Conservation (phyloP, 2,329 filamentous ascomycete species). For the Aspergillus hiratsukae region DNA sequence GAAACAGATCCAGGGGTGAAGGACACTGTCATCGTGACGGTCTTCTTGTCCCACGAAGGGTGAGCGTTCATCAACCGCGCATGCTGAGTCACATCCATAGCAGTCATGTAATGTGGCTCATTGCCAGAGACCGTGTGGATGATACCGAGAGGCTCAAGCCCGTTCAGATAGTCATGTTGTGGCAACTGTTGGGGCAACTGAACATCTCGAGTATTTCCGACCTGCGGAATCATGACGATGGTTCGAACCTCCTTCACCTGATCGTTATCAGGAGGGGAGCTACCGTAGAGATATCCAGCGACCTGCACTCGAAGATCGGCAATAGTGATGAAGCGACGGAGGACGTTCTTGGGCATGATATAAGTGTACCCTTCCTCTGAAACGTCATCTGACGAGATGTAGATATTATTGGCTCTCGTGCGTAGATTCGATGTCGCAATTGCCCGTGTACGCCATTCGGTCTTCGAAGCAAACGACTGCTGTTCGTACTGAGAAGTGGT, state of each 20-base stretch:
- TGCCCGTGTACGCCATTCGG: slow-evolving; percentile 93
- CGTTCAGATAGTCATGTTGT: slow-evolving; percentile 82
- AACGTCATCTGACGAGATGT: slow-evolving; percentile 93
- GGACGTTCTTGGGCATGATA: slow-evolving; percentile 97
- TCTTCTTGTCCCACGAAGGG: slow-evolving; percentile 78
- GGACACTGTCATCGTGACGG: slow-evolving; percentile 88
- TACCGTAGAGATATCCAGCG: slow-evolving; percentile 90
- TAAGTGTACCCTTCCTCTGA: slow-evolving; percentile 90
- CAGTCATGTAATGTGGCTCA: slow-evolving; percentile 94
- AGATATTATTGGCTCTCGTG: slow-evolving; percentile 95
- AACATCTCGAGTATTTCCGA: slow-evolving; percentile 86
- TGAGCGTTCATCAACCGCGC: slow-evolving; percentile 84
- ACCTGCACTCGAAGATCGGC: slow-evolving; percentile 95
- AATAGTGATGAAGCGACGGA: slow-evolving; percentile 97
- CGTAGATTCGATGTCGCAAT: slow-evolving; percentile 95
- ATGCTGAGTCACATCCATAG: slow-evolving; percentile 90
- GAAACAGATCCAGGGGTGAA: slow-evolving; percentile 97
- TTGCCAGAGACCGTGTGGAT: slow-evolving; percentile 96
- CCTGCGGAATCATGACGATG: slow-evolving; percentile 96
- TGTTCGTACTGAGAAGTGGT: slow-evolving; percentile 98
- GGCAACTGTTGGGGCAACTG: slow-evolving; percentile 86
- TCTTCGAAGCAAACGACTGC: slow-evolving; percentile 96
- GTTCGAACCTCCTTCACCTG: slow-evolving; percentile 96
- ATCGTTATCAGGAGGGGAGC: slow-evolving; percentile 87
- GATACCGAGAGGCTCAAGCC: slow-evolving; percentile 84